These are phyloP conservation scores for Osmanthus fragrans DNA, from an alignment of 257 asterid species.

Conservation along the genomic window DNA sequence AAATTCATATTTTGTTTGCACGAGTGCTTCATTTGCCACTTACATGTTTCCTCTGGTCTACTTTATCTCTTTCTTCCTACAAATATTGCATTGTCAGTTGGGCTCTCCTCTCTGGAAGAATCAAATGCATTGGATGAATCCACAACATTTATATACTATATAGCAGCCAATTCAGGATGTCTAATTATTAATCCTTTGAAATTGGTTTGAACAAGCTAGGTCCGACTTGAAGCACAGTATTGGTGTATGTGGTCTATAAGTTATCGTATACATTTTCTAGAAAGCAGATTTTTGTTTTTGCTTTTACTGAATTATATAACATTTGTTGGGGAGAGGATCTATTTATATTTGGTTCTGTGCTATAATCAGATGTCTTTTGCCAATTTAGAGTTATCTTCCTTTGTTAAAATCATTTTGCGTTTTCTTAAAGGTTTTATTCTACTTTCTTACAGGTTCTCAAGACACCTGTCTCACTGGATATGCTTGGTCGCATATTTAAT, in stretches of 20 bases:
- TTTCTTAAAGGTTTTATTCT: not conserved
- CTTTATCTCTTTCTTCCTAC: too few species aligned
- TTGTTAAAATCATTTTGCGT: not conserved
- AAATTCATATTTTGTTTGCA: too few species aligned
- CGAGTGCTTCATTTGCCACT: not conserved
- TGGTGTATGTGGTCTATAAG: constrained; percentile 6
- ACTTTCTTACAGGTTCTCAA: not conserved
- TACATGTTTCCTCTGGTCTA: not conserved
- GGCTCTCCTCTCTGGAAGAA: not conserved
- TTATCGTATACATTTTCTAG: not conserved
- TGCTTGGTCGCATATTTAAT: constrained; percentile 21
- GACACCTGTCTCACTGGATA: constrained; percentile 11
- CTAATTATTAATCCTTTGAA: not conserved
- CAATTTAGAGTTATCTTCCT: not conserved
- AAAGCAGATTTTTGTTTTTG: not conserved
- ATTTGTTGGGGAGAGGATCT: not conserved
- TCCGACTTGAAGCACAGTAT: not conserved
- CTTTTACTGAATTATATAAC: not conserved
- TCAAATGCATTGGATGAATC: not conserved
- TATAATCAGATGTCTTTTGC: not conserved
- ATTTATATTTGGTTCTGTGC: not conserved
- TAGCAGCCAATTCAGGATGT: not conserved
- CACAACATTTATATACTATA: not conserved
- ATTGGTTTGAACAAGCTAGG: not conserved
- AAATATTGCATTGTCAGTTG: not conserved